Evolutionary conservation across 768 basidiomycete species (phyloP), one percentile per base, ranked within the genome.

Genomic region (Mycena alexandri): DNA sequence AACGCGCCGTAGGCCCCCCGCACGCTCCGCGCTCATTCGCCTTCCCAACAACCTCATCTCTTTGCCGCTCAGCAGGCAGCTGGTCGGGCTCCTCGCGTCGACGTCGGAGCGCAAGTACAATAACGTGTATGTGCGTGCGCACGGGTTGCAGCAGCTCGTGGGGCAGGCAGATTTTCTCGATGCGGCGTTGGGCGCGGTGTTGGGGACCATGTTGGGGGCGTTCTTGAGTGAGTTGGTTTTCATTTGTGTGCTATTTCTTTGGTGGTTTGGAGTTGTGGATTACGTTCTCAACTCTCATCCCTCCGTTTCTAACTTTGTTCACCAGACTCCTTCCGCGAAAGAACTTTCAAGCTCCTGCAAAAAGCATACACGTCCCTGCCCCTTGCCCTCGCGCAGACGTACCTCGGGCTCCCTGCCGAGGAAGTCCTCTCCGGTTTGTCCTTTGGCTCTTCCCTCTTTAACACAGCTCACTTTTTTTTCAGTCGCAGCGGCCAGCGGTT

Each of bases 281-380:
- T 11, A 19, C 47, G 14, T 38, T 14, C 36, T 17, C 19, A 21
- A 42, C 12, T 7, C 56, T 47, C 42, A 25, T n/a, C 19, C 29
- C 21, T 11, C 47, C 10, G 29, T 21, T 65, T n/a, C 59, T 59
- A 19, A 51, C 61, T 60, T 5, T 50, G 9, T 59, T 33, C 34
- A 54, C 19, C 65, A 93, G 92, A 86, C 4, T 74, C 81, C 11
- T 93, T 92, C 78, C 87, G 90, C 48, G 73, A 73, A 61, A 83
- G 87, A 65, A 89, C 88, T 0, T 83, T 90, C 67, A 71, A 72
- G 1, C 80, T 93, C 11, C 71, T 93, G 22, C 84, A 87, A 11
- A 86, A 82, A 71, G 90, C 89, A n/a, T 93, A 91, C 76, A 84
- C 86, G 3, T 87, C 89, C 2, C 77, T 93, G 24, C 84, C 87